Percentiles rank a stretch among this genome's conserved stretches.
Evolutionary conservation across 768 basidiomycete genomes (phyloP).

Genomic region (Amanita fuliginea): DNA sequence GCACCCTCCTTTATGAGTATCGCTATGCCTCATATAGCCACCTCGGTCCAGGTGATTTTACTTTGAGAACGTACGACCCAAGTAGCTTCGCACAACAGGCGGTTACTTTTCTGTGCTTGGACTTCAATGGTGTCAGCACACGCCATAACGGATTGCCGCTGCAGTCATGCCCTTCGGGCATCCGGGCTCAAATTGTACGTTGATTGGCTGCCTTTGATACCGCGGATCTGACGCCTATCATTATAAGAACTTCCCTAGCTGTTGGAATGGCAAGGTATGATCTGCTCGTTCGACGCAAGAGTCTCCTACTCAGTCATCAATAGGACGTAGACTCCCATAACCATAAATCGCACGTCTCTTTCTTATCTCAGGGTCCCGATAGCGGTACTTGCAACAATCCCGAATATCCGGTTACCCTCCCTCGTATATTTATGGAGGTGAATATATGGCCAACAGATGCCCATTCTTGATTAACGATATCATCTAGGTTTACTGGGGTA

Average conservation of each 20-base stretch:
- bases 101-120: conserved; percentile 35
- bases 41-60: conserved; percentile 23
- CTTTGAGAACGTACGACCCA: conserved; percentile 35
- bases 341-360: conserved; percentile 43
- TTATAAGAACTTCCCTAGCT: conserved; percentile 38
- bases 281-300: not conserved
- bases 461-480: not conserved
- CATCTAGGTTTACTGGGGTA: conserved; percentile 33
- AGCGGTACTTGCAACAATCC: conserved; percentile 36
- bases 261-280: conserved; percentile 43
- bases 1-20: not conserved
- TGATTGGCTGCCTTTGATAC: not conserved
- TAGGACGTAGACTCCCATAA: conserved; percentile 36
- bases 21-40: not conserved
- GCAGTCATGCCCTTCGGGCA: conserved; percentile 30
- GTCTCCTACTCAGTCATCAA: not conserved
- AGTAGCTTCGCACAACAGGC: conserved; percentile 34
- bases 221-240: not conserved
- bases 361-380: conserved; percentile 35
- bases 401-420: conserved; percentile 31
- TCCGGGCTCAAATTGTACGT: conserved; percentile 40
- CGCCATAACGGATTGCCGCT: conserved; percentile 28
- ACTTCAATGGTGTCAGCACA: conserved; percentile 30
- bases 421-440: conserved; percentile 45
- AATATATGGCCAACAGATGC: not conserved